Evolutionary conservation across 1,284 basidiomycete species (phyloP).

Genomic region (Exobasidium rhododendri): DNA sequence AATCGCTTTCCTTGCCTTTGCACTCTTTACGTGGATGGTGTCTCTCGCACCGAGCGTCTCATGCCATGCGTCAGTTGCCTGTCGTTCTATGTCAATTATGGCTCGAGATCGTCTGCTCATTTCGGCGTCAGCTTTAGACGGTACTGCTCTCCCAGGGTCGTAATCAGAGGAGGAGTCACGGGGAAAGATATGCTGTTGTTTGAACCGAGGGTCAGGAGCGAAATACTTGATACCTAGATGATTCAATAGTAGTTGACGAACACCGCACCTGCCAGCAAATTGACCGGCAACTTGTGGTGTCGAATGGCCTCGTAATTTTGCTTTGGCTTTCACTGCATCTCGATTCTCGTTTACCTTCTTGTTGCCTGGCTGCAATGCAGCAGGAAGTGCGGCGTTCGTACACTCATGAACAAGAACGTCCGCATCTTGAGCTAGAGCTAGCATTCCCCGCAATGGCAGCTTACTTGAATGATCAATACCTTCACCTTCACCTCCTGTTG

Average conservation of each 20-base stretch:
- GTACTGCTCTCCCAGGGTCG: neutral
- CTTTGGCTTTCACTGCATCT: slow-evolving; percentile 30
- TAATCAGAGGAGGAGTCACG: too few species aligned
- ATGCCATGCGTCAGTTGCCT: slow-evolving; percentile 39
- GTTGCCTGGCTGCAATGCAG: slow-evolving; percentile 25
- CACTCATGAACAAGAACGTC: slow-evolving; percentile 52
- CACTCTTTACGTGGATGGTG: neutral
- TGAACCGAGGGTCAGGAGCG: slow-evolving; percentile 22
- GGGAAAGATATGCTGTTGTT: neutral
- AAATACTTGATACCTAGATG: slow-evolving; percentile 47
- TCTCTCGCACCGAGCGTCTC: neutral
- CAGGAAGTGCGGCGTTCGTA: slow-evolving; percentile 46
- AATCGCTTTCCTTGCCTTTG: slow-evolving; percentile 14
- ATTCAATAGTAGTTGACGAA: slow-evolving; percentile 40
- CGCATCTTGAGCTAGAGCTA: slow-evolving; percentile 23
- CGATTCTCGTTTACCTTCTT: slow-evolving; percentile 22
- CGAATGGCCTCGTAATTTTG: slow-evolving; percentile 40
- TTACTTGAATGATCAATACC: slow-evolving; percentile 17
- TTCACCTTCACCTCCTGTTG: slow-evolving; percentile 19
- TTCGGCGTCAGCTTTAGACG: neutral
- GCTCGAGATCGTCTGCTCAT: slow-evolving; percentile 8
- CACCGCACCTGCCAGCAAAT: slow-evolving; percentile 41
- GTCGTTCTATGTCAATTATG: slow-evolving; percentile 39
- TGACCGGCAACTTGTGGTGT: slow-evolving; percentile 45
- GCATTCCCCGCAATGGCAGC: slow-evolving; percentile 23